phyloP scores from a whole-genome alignment of 805 yeast genomes.

The Candida dendrica region DNA sequence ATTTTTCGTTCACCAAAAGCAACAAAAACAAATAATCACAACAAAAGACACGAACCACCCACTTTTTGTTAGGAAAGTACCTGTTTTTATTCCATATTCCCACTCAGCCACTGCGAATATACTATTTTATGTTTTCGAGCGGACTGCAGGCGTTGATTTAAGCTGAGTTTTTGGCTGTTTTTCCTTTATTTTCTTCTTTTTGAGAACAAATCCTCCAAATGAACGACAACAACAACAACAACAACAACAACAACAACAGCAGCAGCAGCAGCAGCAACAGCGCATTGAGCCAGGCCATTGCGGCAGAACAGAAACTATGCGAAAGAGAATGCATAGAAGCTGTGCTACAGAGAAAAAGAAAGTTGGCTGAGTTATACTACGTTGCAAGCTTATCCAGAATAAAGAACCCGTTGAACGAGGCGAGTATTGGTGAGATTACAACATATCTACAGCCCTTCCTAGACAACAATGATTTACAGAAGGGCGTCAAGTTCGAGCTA shows the following conservation, averaged over 20 bases:
- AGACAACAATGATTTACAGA: conserved; percentile 44
- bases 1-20: too few relatives aligned
- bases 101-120: too few relatives aligned
- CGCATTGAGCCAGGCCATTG: conserved; percentile 31
- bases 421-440: conserved; percentile 29
- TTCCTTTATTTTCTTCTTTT: too few relatives aligned
- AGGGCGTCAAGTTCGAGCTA: conserved; percentile 32
- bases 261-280: background rate
- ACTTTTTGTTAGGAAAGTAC: too few relatives aligned
- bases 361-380: conserved; percentile 55
- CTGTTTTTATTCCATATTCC: too few relatives aligned
- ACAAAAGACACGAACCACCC: too few relatives aligned
- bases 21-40: too few relatives aligned
- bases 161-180: too few relatives aligned
- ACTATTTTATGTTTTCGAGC: too few relatives aligned
- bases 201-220: too few relatives aligned
- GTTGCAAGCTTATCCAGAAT: conserved; percentile 45
- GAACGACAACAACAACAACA: too few relatives aligned
- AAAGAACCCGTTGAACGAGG: conserved; percentile 30
- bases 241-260: background rate
- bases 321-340: conserved; percentile 22
- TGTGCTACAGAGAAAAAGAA: conserved; percentile 46
- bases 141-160: too few relatives aligned
- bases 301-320: background rate
- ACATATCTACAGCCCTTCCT: conserved; percentile 38